Base-by-base conservation (phyloP, 2,329 filamentous ascomycete species). In the Sarocladium oryzae region DNA sequence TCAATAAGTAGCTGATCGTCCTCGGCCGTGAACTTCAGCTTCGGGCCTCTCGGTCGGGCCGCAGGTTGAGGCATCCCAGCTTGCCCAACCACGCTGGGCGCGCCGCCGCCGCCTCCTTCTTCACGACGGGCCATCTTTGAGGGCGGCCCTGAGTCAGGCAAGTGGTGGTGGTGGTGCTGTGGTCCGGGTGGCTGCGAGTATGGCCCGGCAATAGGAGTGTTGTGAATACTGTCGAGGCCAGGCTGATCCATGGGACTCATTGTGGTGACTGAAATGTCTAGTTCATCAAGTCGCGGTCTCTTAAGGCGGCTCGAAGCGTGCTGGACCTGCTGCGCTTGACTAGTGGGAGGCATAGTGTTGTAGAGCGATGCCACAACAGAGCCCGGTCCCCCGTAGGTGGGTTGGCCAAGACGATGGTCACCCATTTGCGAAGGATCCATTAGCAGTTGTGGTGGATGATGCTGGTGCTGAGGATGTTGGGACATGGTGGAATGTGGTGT, bases 11-110 rank as follows among this genome's bases (percentile, higher is more conserved):
- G 73, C 58, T 88, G 84, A 67, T 96, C 91, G 64, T 96, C 91
- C 66, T 95, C 90, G 9, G 88, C 84, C 1, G 90, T 96, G 64
- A 96, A 96, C 69, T 96, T 96, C 59, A 95, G 76, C 70, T 96
- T 96, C 6, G 90, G 90, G 2, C 89, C 89, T 54, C 88, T 82
- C 9, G 91, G 91, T 59, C 86, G 76, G 50, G 86, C 81, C 38
- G 89, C 90, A 51, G 90, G 90, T 36, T 79, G 70, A 13, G 91
- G 91, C 90, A 96, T 96, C 48, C 90, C 90, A 38, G 79, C 84
- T 63, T 90, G 85, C 37, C 89, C 89, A 49, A 96, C 89, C 41
- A 95, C 85, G 61, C 85, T 93, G n/a, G 88, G 86, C 28, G 87
- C 85, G 8, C 86, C 72, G 70, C 86, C 72, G 70, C 81, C 69